Evolutionary conservation across 2,329 filamentous ascomycete genomes (phyloP), one percentile per base, ranked within the genome.

Genomic region (Aspergillus aculeatus): DNA sequence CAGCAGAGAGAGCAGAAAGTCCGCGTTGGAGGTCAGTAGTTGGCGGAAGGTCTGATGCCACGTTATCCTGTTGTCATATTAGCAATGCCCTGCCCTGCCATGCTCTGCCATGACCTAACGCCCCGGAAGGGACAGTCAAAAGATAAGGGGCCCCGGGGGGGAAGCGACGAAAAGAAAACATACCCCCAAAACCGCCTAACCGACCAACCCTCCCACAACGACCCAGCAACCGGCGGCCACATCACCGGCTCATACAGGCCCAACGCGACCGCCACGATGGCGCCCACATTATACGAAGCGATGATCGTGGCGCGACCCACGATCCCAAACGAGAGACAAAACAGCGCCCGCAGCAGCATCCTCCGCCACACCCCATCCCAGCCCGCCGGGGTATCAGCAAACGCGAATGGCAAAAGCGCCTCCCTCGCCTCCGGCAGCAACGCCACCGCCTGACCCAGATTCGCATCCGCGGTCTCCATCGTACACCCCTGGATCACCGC

Each of bases 1-100:
- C 2, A 67, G 54, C 11, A 58, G 4, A 1, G 52, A 50, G 19
- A 54, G 51, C 24, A 66, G 24, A 24, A 63, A 65, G n/a, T 65
- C 59, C 1, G 63, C 61, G 23, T 63, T 65, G 0, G 64, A 55
- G 19, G 54, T 32, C 4, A 66, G 56, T 1, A 59, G 58, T 6
- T 52, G 47, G 32, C 66, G 66, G 26, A 67, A 60, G 38, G 50
- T 58, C 58, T 68, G 66, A 23, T 68, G 66, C 66, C 66, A 68
- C 12, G 60, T 31, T 29, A 52, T 50, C 14, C 66, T 68, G 19
- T 21, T 10, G 9, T 5, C 0, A 3, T 6, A 47, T 38, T 11
- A 24, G n/a, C 23, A 9, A 52, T 14, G 32, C 23, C 14, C 9
- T 35, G 32, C 9, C 26, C 6, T 26, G 26, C 26, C 26, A 26